Evolutionary conservation across 108 stramenopile species (phyloP).

Genomic region (Skeletonema potamos): DNA sequence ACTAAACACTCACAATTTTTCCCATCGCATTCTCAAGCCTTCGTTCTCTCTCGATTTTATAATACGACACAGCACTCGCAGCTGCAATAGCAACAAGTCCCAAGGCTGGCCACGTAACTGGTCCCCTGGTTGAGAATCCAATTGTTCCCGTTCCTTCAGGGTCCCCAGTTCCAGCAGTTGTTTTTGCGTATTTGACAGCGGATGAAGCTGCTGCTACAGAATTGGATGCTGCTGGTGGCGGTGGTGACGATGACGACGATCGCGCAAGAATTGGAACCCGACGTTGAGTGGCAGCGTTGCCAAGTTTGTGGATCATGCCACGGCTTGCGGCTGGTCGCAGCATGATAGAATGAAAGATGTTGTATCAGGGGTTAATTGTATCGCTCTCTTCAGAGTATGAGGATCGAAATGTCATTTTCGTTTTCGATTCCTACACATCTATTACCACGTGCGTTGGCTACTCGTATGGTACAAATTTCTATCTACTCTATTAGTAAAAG

Average conservation of each 20-base stretch:
- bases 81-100: conserved; percentile 81
- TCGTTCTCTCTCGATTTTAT: conserved; percentile 84
- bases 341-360: background rate
- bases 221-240: conserved; percentile 5
- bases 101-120: conserved; percentile 82
- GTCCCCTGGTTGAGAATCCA: conserved; percentile 51
- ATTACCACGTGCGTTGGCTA: no score
- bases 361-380: background rate
- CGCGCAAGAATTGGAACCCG: background rate
- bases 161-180: conserved; percentile 46
- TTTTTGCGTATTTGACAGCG: conserved; percentile 47
- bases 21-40: conserved; percentile 90
- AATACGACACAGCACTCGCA: conserved; percentile 81
- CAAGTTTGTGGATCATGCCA: conserved; percentile 1
- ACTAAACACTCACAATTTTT: conserved; percentile 62
- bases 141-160: conserved; percentile 23
- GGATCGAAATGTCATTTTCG: no score
- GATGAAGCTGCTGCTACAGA: conserved; percentile 4
- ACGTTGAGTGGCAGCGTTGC: background rate
- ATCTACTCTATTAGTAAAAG: no score
- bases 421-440: no score
- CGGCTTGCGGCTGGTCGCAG: background rate
- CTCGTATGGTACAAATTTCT: no score
- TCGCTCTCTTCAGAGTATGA: no score
- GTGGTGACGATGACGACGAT: background rate